Evolutionary conservation across 495 filamentous ascomycete genomes (phyloP).

Genomic region (Penicillium flavigenum): DNA sequence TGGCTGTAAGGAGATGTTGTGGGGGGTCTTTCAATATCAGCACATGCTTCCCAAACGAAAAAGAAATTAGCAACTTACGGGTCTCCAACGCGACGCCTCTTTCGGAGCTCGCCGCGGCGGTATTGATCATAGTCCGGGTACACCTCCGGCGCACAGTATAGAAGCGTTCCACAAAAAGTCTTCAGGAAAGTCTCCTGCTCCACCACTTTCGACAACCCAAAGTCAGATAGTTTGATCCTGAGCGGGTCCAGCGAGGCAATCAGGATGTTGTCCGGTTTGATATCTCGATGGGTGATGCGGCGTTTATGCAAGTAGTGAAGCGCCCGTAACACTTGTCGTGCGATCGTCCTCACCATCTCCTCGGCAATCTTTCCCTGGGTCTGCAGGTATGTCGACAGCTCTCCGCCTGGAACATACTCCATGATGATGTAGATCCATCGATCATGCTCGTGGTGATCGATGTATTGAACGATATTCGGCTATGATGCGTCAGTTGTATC

Average conservation of each 20-base stretch:
- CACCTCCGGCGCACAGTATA: conserved; percentile 96
- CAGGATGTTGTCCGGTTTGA: conserved; percentile 97
- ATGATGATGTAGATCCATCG: conserved; percentile 89
- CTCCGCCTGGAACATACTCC: conserved; percentile 86
- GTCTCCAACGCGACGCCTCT: conserved; percentile 52
- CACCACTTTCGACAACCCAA: conserved; percentile 90
- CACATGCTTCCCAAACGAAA: background rate
- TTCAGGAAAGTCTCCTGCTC: conserved; percentile 87
- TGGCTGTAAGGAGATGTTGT: conserved; percentile 70
- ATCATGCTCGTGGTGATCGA: conserved; percentile 77
- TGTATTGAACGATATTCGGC: conserved; percentile 88
- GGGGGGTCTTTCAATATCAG: conserved; percentile 36
- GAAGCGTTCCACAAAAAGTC: conserved; percentile 92
- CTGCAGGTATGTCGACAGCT: conserved; percentile 71
- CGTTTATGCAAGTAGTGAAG: conserved; percentile 82
- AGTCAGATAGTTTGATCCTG: conserved; percentile 88
- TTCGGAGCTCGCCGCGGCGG: conserved; percentile 43
- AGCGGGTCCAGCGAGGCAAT: conserved; percentile 70
- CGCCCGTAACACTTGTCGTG: conserved; percentile 74
- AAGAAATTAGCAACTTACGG: conserved; percentile 36
- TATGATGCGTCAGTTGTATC: conserved; percentile 28
- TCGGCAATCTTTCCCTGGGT: conserved; percentile 63
- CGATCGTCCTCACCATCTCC: conserved; percentile 62
- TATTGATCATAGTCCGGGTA: conserved; percentile 75
- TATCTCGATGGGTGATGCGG: conserved; percentile 91